Evolutionary conservation across 805 yeast species (phyloP).

Genomic region (Priceomyces fermenticarens): DNA sequence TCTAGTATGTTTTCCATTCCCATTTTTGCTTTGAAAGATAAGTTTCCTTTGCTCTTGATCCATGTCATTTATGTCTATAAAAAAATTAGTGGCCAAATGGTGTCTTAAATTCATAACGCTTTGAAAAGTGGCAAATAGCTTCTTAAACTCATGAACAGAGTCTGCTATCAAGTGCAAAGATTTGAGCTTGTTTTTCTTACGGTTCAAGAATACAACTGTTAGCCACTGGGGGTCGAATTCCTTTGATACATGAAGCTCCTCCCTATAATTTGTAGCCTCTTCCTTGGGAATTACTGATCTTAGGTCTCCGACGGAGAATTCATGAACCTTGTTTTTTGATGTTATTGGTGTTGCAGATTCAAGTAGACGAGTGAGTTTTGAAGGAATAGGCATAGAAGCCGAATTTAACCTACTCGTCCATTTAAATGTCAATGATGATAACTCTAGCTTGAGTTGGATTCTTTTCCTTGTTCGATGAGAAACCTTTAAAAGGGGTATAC

Average conservation of each 20-base stretch:
- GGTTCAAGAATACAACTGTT: slow-evolving; percentile 67
- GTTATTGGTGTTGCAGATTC: slow-evolving; percentile 10
- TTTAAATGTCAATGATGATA: slow-evolving; percentile 48
- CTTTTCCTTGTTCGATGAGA: slow-evolving; percentile 68
- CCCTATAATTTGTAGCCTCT: slow-evolving; percentile 81
- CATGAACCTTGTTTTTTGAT: slow-evolving; percentile 31
- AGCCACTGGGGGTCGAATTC: slow-evolving; percentile 73
- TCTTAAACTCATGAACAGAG: slow-evolving; percentile 54
- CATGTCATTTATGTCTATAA: slow-evolving; percentile 36
- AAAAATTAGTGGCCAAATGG: slow-evolving; percentile 58
- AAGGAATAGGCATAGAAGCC: slow-evolving; percentile 10
- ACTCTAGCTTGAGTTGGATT: slow-evolving; percentile 54
- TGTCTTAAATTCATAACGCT: slow-evolving; percentile 63
- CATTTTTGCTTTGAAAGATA: slow-evolving; percentile 18
- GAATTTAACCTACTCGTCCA: slow-evolving; percentile 45
- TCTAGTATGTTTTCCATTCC: slow-evolving; percentile 16
- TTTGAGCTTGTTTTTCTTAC: slow-evolving; percentile 61
- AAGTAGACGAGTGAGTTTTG: slow-evolving; percentile 14
- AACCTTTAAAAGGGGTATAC: slow-evolving; percentile 62
- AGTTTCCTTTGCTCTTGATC: slow-evolving; percentile 25
- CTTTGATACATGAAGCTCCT: slow-evolving; percentile 71
- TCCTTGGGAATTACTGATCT: slow-evolving; percentile 58
- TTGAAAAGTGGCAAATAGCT: slow-evolving; percentile 54
- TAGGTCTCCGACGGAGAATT: slow-evolving; percentile 56
- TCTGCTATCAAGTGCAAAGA: slow-evolving; percentile 78